Conservation (phyloP, 169 alveolate species). For the Babesia microti region DNA sequence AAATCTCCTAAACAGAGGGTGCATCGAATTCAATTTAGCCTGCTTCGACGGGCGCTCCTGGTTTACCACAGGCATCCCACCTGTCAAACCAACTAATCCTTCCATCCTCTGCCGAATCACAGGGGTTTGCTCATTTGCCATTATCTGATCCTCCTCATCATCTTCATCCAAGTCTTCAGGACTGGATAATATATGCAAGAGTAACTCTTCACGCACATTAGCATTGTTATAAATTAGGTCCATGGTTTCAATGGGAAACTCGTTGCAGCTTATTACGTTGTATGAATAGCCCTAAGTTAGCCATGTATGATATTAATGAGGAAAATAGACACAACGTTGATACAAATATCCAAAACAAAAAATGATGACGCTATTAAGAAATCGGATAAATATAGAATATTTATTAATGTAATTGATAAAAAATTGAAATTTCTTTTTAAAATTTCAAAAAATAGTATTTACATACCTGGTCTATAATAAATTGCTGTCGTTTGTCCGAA, state of each 20-base stretch:
- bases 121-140: constrained; percentile 8
- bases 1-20: too few species aligned
- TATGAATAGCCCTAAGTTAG: constrained; percentile 56
- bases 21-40: too few species aligned
- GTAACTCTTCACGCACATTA: constrained; percentile 52
- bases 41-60: constrained; percentile 14
- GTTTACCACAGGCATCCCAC: constrained; percentile 2
- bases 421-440: background rate
- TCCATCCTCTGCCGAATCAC: constrained; percentile 10
- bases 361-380: too few species aligned
- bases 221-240: constrained; percentile 46
- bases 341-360: background rate
- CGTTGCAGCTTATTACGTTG: constrained; percentile 57
- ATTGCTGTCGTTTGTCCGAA: constrained; percentile 93
- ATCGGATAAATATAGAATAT: too few species aligned
- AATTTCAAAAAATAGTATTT: constrained; percentile 2
- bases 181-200: constrained; percentile 48
- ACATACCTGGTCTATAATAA: constrained; percentile 89
- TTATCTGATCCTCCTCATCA: constrained; percentile 49
- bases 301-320: background rate
- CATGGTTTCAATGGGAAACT: constrained; percentile 48
- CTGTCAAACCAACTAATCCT: constrained; percentile 7
- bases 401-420: too few species aligned
- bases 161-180: constrained; percentile 54
- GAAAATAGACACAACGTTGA: background rate